phyloP scores from a whole-genome alignment of 1,139 yeast species.

The Candida glucosophila region DNA sequence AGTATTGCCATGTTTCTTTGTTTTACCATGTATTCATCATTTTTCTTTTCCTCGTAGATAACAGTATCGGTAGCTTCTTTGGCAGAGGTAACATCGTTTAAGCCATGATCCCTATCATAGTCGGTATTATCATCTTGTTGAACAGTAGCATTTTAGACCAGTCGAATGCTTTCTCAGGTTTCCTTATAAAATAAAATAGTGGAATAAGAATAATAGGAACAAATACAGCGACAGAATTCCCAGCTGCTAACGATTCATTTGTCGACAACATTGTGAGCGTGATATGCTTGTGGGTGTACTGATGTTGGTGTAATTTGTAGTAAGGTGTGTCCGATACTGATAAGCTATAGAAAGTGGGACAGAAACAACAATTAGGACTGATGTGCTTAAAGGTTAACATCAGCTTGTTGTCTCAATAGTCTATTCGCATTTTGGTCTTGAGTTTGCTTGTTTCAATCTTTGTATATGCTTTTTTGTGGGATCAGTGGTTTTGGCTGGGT shows the following conservation, averaged over 20 bases:
- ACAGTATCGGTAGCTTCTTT: constrained; percentile 1
- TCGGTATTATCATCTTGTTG: constrained; percentile 1
- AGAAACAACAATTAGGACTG: too few relatives aligned
- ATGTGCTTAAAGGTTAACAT: too few relatives aligned
- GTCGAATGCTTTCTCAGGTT: neutral
- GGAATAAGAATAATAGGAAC: constrained; percentile 1
- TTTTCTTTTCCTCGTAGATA: constrained; percentile 4
- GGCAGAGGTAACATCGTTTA: constrained; percentile 1
- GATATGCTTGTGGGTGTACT: constrained; percentile 22
- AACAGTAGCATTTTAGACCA: neutral
- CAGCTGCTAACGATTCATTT: constrained; percentile 7
- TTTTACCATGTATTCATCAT: constrained; percentile 6
- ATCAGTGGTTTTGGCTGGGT: too few relatives aligned
- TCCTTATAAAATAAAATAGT: neutral
- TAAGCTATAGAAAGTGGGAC: too few relatives aligned
- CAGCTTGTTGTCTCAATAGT: too few relatives aligned
- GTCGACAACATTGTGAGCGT: constrained; percentile 14
- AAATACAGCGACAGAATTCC: neutral
- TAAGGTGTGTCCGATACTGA: too few relatives aligned
- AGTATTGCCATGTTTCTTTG: constrained; percentile 21
- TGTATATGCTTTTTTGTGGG: too few relatives aligned
- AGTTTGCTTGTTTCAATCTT: too few relatives aligned
- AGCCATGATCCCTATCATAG: constrained; percentile 1
- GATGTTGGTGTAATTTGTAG: too few relatives aligned
- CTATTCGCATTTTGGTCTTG: too few relatives aligned